phyloP scores from a whole-genome alignment of 2,329 filamentous ascomycete genomes.

The Cercospora sp. region DNA sequence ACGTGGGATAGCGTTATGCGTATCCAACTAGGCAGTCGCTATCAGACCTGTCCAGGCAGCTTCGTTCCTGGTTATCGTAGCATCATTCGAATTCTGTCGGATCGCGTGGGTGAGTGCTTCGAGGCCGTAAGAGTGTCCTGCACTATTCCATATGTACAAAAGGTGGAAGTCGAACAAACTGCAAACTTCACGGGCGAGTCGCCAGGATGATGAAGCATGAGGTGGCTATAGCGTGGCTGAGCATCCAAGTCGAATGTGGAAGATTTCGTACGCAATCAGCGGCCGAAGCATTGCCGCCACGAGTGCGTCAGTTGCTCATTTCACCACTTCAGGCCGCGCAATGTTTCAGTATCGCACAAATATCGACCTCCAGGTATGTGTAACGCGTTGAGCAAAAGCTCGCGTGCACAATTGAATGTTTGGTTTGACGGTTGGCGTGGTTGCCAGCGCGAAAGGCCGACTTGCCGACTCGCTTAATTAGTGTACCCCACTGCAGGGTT shows the following conservation, averaged over 20 bases:
- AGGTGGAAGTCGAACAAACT: background rate
- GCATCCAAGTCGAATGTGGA: constrained; percentile 3
- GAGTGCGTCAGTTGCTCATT: background rate
- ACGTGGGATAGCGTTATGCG: background rate
- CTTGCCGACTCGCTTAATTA: constrained; percentile 4
- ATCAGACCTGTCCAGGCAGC: constrained; percentile 1
- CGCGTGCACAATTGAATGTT: constrained; percentile 3
- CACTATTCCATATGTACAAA: constrained; percentile 3
- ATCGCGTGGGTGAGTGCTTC: background rate
- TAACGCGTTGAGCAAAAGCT: background rate
- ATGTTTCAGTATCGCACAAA: background rate
- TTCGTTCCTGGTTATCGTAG: constrained; percentile 7
- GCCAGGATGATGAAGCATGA: constrained; percentile 16
- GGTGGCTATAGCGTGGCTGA: constrained; percentile 20
- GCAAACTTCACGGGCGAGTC: constrained; percentile 7
- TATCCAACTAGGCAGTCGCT: constrained; percentile 15
- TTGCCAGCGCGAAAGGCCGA: background rate
- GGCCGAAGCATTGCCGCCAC: background rate
- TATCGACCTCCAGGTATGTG: background rate
- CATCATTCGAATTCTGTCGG: background rate
- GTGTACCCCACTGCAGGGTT: constrained; percentile 8
- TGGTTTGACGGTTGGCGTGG: constrained; percentile 10
- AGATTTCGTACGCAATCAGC: background rate
- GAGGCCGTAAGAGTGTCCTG: background rate
- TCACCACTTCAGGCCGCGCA: background rate